Percentiles rank a stretch among this genome's conserved stretches.
Evolutionary conservation across 106 monocot species (phyloP).

Genomic region (Posidonia australis): DNA sequence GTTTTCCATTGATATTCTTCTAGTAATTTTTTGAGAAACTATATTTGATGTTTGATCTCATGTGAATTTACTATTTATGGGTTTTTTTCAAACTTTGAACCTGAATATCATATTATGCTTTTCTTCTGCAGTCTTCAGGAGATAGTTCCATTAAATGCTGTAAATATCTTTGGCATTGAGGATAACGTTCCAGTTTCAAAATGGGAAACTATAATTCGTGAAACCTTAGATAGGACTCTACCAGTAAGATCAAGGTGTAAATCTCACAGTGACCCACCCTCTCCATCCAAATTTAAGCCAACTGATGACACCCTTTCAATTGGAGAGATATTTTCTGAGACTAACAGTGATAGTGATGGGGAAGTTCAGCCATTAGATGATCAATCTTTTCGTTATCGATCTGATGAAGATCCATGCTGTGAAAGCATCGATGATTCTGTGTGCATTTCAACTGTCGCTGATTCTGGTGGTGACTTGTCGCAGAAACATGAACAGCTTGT

Average conservation of each 20-base stretch:
- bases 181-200: conserved; percentile 43
- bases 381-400: conserved; percentile 4
- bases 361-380: conserved; percentile 21
- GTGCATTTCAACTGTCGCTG: not conserved
- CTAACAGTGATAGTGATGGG: conserved; percentile 42
- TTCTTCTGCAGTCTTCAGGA: conserved; percentile 64
- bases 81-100: not conserved
- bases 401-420: not conserved
- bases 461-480: not conserved
- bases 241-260: conserved; percentile 40
- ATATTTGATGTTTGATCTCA: not conserved
- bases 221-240: conserved; percentile 33
- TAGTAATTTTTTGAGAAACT: not conserved
- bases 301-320: conserved; percentile 18
- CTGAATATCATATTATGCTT: too few species aligned
- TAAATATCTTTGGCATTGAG: conserved; percentile 75
- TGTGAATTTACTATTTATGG: not conserved
- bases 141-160: conserved; percentile 82
- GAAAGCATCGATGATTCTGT: conserved; percentile 5
- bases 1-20: not conserved
- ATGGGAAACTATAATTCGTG: conserved; percentile 81
- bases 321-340: conserved; percentile 28
- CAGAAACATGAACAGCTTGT: too few species aligned
- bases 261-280: conserved; percentile 66
- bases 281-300: conserved; percentile 70